phyloP scores from a whole-genome alignment of 768 basidiomycete genomes.

The Lactarius hengduanensis region DNA sequence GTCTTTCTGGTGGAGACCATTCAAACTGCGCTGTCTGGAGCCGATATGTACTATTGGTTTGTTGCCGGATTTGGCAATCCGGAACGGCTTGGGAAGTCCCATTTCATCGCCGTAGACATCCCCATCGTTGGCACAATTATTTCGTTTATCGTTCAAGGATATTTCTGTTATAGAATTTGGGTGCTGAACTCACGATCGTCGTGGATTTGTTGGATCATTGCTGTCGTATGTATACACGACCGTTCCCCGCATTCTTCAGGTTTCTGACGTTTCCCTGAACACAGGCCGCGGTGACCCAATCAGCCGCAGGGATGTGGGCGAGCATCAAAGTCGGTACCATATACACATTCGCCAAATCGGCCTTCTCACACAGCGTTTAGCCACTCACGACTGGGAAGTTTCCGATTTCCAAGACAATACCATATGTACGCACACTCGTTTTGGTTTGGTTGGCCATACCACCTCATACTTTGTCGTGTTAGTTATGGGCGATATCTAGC shows the following conservation, averaged over 20 bases:
- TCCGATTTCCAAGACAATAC: background rate
- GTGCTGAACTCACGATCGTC: background rate
- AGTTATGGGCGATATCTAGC: background rate
- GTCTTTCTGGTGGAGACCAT: background rate
- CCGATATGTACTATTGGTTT: background rate
- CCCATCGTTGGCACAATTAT: background rate
- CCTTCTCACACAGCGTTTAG: background rate
- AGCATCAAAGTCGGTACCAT: background rate
- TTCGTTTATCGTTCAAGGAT: background rate
- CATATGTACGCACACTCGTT: background rate
- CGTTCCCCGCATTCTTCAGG: background rate
- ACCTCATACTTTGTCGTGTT: background rate
- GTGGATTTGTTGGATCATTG: background rate
- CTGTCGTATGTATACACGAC: background rate
- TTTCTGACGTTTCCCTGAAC: background rate
- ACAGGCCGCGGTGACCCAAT: background rate
- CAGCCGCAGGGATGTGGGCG: background rate
- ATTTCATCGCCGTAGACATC: background rate
- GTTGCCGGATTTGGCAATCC: background rate
- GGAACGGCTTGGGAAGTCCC: background rate
- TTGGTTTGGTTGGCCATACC: background rate
- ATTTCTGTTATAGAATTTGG: conserved; percentile 1
- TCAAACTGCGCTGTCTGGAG: background rate
- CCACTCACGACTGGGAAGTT: background rate
- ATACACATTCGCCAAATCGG: background rate